Conservation (phyloP, 768 basidiomycete genomes). For the Chalciporus pseudorubinellus region DNA sequence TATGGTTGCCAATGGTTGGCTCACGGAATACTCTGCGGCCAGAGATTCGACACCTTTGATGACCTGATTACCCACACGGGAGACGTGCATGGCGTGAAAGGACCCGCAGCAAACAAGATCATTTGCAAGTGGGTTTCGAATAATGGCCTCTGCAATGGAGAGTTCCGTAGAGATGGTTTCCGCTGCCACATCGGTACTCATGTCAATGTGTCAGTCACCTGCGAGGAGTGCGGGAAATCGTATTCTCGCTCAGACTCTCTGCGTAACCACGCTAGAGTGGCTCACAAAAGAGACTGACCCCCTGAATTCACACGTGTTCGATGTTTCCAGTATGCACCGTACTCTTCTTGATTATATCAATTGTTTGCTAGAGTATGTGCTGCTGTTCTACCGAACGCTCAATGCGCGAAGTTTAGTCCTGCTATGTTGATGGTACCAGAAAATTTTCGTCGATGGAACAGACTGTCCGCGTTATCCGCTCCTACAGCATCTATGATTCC, state of each 20-base stretch:
- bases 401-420: not conserved
- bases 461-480: too few species aligned
- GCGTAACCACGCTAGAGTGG: slow-evolving; percentile 1
- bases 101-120: not conserved
- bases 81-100: not conserved
- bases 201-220: not conserved
- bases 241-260: slow-evolving; percentile 8
- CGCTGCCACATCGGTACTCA: slow-evolving; percentile 12
- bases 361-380: too few species aligned
- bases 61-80: slow-evolving; percentile 5
- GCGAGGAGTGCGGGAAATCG: not conserved
- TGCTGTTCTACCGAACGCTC: not conserved
- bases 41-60: not conserved
- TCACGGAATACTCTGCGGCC: not conserved
- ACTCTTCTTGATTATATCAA: too few species aligned
- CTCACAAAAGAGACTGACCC: not conserved
- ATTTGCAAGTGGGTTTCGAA: slow-evolving; percentile 4
- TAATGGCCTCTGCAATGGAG: not conserved
- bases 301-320: not conserved
- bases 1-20: too few species aligned
- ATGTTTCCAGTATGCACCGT: not conserved
- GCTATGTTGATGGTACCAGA: too few species aligned
- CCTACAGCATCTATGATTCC: too few species aligned
- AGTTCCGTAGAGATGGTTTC: not conserved
- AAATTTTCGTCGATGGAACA: too few species aligned